Evolutionary conservation across 192 early-diverging fungal genomes (phyloP).

Genomic region (Chytriomyces sp.): DNA sequence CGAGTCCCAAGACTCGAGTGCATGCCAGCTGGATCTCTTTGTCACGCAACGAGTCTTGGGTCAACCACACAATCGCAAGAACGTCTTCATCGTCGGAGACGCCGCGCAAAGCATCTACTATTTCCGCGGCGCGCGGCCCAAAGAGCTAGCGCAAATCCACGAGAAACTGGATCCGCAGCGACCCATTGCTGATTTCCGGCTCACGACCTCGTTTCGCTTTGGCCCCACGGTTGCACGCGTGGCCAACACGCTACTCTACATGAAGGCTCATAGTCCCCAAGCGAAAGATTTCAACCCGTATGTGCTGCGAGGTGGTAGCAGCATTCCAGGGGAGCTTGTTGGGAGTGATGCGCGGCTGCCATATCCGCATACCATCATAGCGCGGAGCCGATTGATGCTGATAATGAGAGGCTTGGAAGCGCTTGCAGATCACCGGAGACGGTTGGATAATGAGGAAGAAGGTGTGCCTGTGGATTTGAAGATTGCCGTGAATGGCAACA

Average conservation of each 20-base stretch:
- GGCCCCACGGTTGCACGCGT: constrained; percentile 1
- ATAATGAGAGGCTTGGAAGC: constrained; percentile 20
- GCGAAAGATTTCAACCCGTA: constrained; percentile 32
- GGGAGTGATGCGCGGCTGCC: not conserved
- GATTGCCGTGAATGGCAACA: constrained; percentile 27
- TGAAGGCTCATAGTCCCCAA: constrained; percentile 23
- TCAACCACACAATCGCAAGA: not conserved
- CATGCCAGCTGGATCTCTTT: constrained; percentile 34
- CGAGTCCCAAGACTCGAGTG: constrained; percentile 26
- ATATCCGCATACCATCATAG: constrained; percentile 31
- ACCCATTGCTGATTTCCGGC: constrained; percentile 2
- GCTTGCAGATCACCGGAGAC: not conserved
- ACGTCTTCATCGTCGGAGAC: constrained; percentile 30
- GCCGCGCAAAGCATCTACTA: constrained; percentile 29
- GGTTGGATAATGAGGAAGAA: not conserved
- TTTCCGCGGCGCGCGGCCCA: constrained; percentile 31
- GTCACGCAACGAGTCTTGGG: constrained; percentile 14
- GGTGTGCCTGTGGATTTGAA: not conserved
- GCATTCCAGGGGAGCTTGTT: not conserved
- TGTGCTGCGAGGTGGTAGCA: not conserved
- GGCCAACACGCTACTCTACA: constrained; percentile 28
- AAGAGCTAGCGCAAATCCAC: constrained; percentile 26
- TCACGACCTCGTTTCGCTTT: constrained; percentile 27
- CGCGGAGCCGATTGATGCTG: constrained; percentile 7
- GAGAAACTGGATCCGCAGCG: not conserved